Evolutionary conservation across 441 rosid species (phyloP).

Genomic region (Kokia cookei): DNA sequence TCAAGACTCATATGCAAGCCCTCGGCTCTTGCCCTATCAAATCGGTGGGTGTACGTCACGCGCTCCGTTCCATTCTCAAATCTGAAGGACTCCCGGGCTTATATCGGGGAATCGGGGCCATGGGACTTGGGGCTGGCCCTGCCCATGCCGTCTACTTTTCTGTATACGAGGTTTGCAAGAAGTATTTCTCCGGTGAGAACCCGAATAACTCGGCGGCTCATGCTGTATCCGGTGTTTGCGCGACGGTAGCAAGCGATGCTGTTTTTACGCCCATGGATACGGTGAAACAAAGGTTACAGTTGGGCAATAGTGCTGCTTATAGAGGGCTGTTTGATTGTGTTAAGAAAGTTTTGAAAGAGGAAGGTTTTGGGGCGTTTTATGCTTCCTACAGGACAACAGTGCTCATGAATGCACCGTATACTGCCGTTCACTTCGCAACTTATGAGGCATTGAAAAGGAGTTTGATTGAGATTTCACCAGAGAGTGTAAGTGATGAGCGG

Average conservation of each 20-base stretch:
- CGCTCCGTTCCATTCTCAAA: slow-evolving; percentile 58
- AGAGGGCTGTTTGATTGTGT: slow-evolving; percentile 72
- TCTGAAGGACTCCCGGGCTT: slow-evolving; percentile 60
- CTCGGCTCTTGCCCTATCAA: slow-evolving; percentile 70
- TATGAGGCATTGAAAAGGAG: slow-evolving; percentile 78
- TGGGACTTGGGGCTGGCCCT: slow-evolving; percentile 94
- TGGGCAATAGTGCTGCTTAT: slow-evolving; percentile 46
- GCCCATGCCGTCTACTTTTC: slow-evolving; percentile 93
- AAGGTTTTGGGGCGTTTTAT: slow-evolving; percentile 71
- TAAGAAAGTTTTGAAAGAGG: slow-evolving; percentile 60
- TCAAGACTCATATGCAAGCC: slow-evolving; percentile 85
- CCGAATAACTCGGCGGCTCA: slow-evolving; percentile 65
- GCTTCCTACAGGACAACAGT: slow-evolving; percentile 88
- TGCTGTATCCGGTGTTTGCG: slow-evolving; percentile 70
- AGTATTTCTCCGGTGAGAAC: slow-evolving; percentile 50
- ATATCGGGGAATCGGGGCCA: slow-evolving; percentile 85
- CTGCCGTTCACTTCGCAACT: slow-evolving; percentile 77
- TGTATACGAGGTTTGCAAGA: slow-evolving; percentile 64
- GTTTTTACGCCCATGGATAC: slow-evolving; percentile 90
- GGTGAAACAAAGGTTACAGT: slow-evolving; percentile 89
- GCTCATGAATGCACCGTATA: slow-evolving; percentile 89
- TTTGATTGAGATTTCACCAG: slow-evolving; percentile 62
- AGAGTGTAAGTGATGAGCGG: slow-evolving; percentile 54
- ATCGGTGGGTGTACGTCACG: slow-evolving; percentile 57
- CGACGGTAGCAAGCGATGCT: slow-evolving; percentile 79